Base-by-base conservation (phyloP, 352 stramenopile species). In the Globisporangium apiculatum region DNA sequence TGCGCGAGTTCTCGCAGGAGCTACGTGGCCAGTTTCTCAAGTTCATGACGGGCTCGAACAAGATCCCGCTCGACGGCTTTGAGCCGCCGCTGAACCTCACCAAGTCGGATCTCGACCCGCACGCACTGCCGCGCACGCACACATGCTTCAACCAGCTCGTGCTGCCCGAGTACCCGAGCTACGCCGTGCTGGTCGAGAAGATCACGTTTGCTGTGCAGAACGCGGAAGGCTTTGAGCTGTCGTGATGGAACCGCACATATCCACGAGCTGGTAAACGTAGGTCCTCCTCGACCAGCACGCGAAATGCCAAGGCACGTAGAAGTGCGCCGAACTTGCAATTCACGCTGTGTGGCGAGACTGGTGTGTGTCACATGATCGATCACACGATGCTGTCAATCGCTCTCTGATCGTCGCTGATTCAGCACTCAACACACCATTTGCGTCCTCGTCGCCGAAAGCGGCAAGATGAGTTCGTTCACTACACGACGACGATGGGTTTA, bases 101-200 rank as follows among this genome's bases (percentile, higher is more conserved):
- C 5, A 87, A 83, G 48, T 91, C 84, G 3, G 78, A 93, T 52
- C 65, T 92, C 8, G 79, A 88, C 35, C 64, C 73, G 0, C 69
- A 75, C n/a, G 73, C 84, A 7, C 59, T 96, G 11, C 85, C 85
- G 48, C 56, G 79, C 38, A 82, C 83, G 0, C 86, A 96, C 64
- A 96, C 86, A 6, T 96, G 86, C 55, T 96, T 96, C 66, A 96
- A 96, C 59, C 86, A 96, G 60, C 75, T 96, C 10, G 85, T 96
- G 37, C 69, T 96, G 15, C 85, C 86, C 6, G 78, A 89, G 58
- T 95, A 93, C 64, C 62, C 58, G 35, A 83, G 60, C 60, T 91
- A 85, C 56, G 66, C 83, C 57, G 64, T 62, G 4, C 64, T 95
- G 9, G 68, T 85, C 3, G 77, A 84, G 40, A 92, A 96, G 65